Percentiles rank a stretch among this genome's conserved stretches.
Conservation (phyloP, 441 rosid genomes). For the Aquilaria agallochum region DNA sequence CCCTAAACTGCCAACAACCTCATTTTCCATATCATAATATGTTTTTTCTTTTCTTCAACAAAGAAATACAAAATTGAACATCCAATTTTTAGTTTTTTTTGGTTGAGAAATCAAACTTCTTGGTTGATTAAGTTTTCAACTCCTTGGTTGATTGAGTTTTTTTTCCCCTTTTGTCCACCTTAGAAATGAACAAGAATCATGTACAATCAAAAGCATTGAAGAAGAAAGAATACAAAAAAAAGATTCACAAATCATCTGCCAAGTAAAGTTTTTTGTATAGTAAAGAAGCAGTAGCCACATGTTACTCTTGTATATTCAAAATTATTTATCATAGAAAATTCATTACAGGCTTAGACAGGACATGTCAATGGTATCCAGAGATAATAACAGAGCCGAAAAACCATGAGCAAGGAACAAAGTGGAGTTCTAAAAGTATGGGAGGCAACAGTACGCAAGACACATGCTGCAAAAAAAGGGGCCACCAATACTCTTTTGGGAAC, state of each 20-base stretch:
- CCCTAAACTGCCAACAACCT: not conserved
- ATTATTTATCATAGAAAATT: too few species aligned
- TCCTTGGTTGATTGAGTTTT: too few species aligned
- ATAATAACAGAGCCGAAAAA: slow-evolving; percentile 2
- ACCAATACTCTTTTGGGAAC: slow-evolving; percentile 51
- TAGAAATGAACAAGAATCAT: not conserved
- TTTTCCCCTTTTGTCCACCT: not conserved
- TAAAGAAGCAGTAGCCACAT: not conserved
- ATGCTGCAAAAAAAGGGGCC: slow-evolving; percentile 17
- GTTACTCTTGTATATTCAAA: not conserved
- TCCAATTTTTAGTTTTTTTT: not conserved
- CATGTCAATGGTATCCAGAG: not conserved
- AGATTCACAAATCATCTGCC: not conserved
- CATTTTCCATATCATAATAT: not conserved
- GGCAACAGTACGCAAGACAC: slow-evolving; percentile 17
- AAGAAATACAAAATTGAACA: not conserved
- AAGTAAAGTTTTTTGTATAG: not conserved
- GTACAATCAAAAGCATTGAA: not conserved
- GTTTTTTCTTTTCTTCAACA: not conserved
- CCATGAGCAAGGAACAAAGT: slow-evolving; percentile 39
- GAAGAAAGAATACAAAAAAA: not conserved
- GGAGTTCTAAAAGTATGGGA: slow-evolving; percentile 16
- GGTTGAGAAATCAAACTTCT: not conserved
- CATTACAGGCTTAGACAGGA: not conserved
- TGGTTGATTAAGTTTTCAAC: too few species aligned